Base-by-base conservation (phyloP, 1,139 yeast species). In the Magnusiomyces suaveolens region DNA sequence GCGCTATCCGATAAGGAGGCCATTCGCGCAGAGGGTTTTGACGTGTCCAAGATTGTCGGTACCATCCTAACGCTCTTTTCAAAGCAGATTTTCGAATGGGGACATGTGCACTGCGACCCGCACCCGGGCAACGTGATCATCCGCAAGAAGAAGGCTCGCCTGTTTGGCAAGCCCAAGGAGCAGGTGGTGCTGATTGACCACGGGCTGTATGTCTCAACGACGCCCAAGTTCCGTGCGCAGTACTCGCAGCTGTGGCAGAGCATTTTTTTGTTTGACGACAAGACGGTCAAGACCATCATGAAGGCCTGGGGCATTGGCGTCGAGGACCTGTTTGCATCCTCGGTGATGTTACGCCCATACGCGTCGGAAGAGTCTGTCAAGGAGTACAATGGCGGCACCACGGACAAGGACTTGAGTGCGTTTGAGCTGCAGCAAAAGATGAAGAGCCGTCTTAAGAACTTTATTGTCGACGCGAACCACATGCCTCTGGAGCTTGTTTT, bases 51-150 rank as follows among this genome's bases (percentile, higher is more conserved):
- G 18, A 72, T 82, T 21, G 75, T 84, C 79, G 68, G 72, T 21
- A 78, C 76, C 55, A 78, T 84, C 60, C 68, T 82, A 48, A 72
- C 72, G 36, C 71, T 82, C 18, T 83, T 83, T 60, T 82, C 87
- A 6, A 77, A 79, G 56, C 90, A 84, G 70, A 82, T 84, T 33
- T 86, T 84, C 66, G 73, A 77, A 46, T 85, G 87, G 79, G 94
- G 94, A 6, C 75, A 80, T 57, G 82, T 86, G 18, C 94, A 86
- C 66, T 81, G 89, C 52, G 95, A 86, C 65, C 87, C 92, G 4
- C 95, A 86, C 64, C 94, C 94, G 0, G 95, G 95, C 2, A 86
- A 86, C 64, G 68, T 86, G 58, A 66, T 85, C 56, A 79, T 82
- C 1, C 69, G 88, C 46, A 10, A 10, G 3, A 3, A 8, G 24